Evolutionary conservation across 768 basidiomycete genomes (phyloP).

Genomic region (Coprinellus micaceus): DNA sequence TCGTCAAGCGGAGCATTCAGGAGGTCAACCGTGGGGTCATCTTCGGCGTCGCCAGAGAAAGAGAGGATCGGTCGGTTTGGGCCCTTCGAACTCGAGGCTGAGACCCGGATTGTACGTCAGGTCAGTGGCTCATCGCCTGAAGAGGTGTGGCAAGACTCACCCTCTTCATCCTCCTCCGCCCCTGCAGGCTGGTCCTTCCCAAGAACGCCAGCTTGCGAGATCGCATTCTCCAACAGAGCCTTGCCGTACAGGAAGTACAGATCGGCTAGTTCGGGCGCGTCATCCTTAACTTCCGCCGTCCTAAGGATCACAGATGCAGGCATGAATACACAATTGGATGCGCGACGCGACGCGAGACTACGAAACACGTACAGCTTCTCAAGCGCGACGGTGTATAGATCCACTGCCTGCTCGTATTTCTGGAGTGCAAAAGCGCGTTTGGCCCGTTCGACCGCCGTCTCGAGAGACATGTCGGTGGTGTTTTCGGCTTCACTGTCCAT

Average conservation of each 20-base stretch:
- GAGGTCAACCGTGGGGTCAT: slow-evolving; percentile 57
- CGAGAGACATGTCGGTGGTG: slow-evolving; percentile 34
- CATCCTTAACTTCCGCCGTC: slow-evolving; percentile 70
- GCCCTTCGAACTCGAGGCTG: slow-evolving; percentile 32
- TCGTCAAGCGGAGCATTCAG: slow-evolving; percentile 52
- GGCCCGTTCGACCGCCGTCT: slow-evolving; percentile 67
- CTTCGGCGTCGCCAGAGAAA: slow-evolving; percentile 79
- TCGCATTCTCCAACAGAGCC: slow-evolving; percentile 89
- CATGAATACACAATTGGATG: too few species aligned
- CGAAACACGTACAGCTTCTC: slow-evolving; percentile 66
- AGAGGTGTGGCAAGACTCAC: too few species aligned
- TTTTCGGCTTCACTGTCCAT: not conserved
- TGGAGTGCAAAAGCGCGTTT: slow-evolving; percentile 86
- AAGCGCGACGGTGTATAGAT: slow-evolving; percentile 79
- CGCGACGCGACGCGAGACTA: slow-evolving; percentile 5
- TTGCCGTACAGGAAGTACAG: slow-evolving; percentile 90
- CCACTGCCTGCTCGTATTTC: slow-evolving; percentile 83
- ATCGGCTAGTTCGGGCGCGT: slow-evolving; percentile 82
- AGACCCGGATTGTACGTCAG: not conserved
- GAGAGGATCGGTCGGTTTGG: slow-evolving; percentile 58
- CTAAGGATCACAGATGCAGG: too few species aligned
- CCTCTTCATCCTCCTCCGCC: slow-evolving; percentile 40
- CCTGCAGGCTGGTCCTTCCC: slow-evolving; percentile 77
- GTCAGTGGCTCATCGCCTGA: too few species aligned
- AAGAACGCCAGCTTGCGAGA: slow-evolving; percentile 80